A percentile compares a stretch with the other conserved stretches of the same genome.
phyloP scores from a whole-genome alignment of 371 early-diverging fungal species.

The Mucor plumbeus region DNA sequence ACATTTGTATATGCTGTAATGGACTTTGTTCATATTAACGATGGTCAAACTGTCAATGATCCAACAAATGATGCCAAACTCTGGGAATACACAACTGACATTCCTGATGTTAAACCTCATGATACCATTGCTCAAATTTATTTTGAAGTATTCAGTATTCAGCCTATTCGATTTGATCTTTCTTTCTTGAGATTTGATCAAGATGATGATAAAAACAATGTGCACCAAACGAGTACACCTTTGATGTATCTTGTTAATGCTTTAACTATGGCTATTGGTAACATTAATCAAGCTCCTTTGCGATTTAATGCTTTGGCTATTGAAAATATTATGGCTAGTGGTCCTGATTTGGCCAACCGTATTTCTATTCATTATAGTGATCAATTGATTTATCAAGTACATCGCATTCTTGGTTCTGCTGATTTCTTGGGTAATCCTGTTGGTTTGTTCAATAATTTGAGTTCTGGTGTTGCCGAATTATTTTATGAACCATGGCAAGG shows the following conservation, averaged over 20 bases:
- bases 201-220: slow-evolving; percentile 53
- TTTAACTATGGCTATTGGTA: slow-evolving; percentile 96
- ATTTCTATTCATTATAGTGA: slow-evolving; percentile 88
- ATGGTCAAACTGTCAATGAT: slow-evolving; percentile 32
- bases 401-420: slow-evolving; percentile 95
- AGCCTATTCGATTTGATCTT: slow-evolving; percentile 93
- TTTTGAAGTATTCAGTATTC: slow-evolving; percentile 93
- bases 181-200: slow-evolving; percentile 91
- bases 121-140: slow-evolving; percentile 81
- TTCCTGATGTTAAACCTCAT: slow-evolving; percentile 72
- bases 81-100: slow-evolving; percentile 62
- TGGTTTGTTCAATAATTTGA: slow-evolving; percentile 93
- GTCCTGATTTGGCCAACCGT: slow-evolving; percentile 78
- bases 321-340: slow-evolving; percentile 85
- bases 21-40: slow-evolving; percentile 83
- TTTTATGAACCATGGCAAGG: slow-evolving; percentile 99
- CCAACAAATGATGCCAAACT: slow-evolving; percentile 24
- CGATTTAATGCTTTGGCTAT: slow-evolving; percentile 90
- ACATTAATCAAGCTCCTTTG: slow-evolving; percentile 92
- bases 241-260: slow-evolving; percentile 75
- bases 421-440: slow-evolving; percentile 99
- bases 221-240: slow-evolving; percentile 6
- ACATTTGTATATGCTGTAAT: slow-evolving; percentile 85
- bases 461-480: slow-evolving; percentile 93
- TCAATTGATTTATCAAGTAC: slow-evolving; percentile 89